These are phyloP conservation scores for Arthrobotrys pseudoclavata DNA, from an alignment of 2,329 filamentous ascomycete genomes.

Conservation along the genomic window DNA sequence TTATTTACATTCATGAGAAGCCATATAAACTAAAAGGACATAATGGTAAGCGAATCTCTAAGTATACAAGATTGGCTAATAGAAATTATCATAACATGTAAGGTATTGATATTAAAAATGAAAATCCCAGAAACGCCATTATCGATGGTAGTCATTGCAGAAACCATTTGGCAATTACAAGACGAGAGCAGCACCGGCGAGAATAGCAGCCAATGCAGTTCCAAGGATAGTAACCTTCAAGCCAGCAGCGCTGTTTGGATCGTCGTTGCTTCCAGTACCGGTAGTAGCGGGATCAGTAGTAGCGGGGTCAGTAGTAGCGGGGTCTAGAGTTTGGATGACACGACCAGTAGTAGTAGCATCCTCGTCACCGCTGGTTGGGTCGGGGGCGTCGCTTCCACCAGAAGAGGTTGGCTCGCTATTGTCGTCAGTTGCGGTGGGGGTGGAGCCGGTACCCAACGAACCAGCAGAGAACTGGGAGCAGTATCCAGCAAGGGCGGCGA, in stretches of 20 bases:
- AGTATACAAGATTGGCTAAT: slow-evolving; percentile 33
- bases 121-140: slow-evolving; percentile 13
- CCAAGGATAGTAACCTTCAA: slow-evolving; percentile 37
- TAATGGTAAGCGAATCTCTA: slow-evolving; percentile 29
- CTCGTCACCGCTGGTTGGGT: slow-evolving; percentile 4
- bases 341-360: no score
- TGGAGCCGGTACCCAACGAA: neutral
- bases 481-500: slow-evolving; percentile 17
- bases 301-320: slow-evolving; percentile 18
- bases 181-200: slow-evolving; percentile 38
- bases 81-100: slow-evolving; percentile 14
- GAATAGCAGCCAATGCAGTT: slow-evolving; percentile 31
- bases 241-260: slow-evolving; percentile 25
- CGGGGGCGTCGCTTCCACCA: neutral
- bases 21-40: slow-evolving; percentile 13
- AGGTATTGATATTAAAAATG: neutral
- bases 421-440: neutral
- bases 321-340: no score
- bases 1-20: slow-evolving; percentile 28
- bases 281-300: slow-evolving; percentile 14
- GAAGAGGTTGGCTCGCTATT: neutral
- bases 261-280: neutral
- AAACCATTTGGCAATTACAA: slow-evolving; percentile 35
- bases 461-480: slow-evolving; percentile 34
- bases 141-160: neutral